phyloP scores from a whole-genome alignment of 2,329 filamentous ascomycete species.

The Beauveria scarabaeidicola region DNA sequence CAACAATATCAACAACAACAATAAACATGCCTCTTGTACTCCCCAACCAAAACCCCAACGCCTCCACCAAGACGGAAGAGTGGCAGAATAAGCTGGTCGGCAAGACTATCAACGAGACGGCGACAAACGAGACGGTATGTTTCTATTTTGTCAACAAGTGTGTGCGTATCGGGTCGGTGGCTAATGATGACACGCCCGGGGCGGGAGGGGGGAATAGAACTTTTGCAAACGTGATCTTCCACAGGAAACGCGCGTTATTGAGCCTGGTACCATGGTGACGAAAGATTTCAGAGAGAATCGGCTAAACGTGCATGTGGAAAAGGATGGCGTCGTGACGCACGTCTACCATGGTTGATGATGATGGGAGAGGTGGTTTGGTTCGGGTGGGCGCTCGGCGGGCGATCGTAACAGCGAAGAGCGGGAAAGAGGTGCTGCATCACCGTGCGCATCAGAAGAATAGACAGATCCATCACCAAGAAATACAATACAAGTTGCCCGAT shows the following conservation, averaged over 20 bases:
- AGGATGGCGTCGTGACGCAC: conserved; percentile 52
- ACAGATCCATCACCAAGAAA: too few species aligned
- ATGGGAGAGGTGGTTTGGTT: conserved; percentile 24
- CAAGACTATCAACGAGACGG: conserved; percentile 48
- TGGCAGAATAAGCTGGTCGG: conserved; percentile 56
- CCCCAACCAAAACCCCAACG: conserved; percentile 44
- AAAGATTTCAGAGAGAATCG: conserved; percentile 46
- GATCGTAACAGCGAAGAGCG: not conserved
- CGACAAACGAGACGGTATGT: conserved; percentile 45
- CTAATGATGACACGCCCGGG: not conserved
- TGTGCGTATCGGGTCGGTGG: not conserved
- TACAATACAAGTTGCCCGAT: not conserved
- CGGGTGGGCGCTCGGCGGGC: not conserved
- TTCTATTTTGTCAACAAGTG: not conserved
- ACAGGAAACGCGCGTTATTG: conserved; percentile 45
- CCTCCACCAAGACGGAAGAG: conserved; percentile 41
- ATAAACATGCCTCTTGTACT: conserved; percentile 57
- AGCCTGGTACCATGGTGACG: conserved; percentile 49
- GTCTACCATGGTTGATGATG: conserved; percentile 50
- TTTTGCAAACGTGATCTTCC: conserved; percentile 55
- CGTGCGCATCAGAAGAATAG: not conserved
- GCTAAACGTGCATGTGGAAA: conserved; percentile 51
- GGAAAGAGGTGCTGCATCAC: not conserved
- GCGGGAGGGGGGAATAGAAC: conserved; percentile 29
- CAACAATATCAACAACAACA: not conserved